Evolutionary conservation across 352 stramenopile genomes (phyloP).

Genomic region (Pythium brachiatum): DNA sequence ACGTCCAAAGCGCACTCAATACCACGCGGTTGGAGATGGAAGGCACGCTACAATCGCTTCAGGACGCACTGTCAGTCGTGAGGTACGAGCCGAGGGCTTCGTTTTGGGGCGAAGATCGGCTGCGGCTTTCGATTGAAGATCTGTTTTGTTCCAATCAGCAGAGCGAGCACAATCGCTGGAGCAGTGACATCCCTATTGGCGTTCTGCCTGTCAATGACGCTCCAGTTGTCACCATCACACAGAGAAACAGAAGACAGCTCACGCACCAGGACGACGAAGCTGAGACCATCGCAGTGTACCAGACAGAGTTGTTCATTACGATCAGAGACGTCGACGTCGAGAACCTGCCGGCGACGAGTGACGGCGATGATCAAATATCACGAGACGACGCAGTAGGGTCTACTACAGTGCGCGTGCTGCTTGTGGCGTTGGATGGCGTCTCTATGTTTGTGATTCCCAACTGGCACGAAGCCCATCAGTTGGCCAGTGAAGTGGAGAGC

Average conservation of each 20-base stretch:
- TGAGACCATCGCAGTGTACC: background rate
- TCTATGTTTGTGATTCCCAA: background rate
- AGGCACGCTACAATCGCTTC: constrained; percentile 9
- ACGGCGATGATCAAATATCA: background rate
- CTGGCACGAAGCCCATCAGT: background rate
- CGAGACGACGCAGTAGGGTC: background rate
- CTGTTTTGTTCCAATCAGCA: background rate
- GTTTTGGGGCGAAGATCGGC: constrained; percentile 21
- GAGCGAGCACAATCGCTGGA: background rate
- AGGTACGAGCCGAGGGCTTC: constrained; percentile 19
- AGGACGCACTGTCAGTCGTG: background rate
- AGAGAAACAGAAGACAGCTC: background rate
- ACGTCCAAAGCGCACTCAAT: constrained; percentile 3
- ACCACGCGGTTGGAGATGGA: constrained; percentile 6
- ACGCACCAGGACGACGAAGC: background rate
- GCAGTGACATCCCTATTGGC: background rate
- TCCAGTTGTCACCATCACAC: constrained; percentile 1
- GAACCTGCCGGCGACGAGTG: background rate
- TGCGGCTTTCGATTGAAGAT: background rate
- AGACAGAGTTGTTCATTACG: background rate
- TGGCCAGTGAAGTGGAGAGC: background rate
- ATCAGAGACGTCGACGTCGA: background rate
- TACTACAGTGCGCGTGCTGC: background rate
- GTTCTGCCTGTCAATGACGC: constrained; percentile 17
- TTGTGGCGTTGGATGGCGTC: background rate